Evolutionary conservation across 805 yeast species (phyloP).

Genomic region (Clavispora vitiphila): DNA sequence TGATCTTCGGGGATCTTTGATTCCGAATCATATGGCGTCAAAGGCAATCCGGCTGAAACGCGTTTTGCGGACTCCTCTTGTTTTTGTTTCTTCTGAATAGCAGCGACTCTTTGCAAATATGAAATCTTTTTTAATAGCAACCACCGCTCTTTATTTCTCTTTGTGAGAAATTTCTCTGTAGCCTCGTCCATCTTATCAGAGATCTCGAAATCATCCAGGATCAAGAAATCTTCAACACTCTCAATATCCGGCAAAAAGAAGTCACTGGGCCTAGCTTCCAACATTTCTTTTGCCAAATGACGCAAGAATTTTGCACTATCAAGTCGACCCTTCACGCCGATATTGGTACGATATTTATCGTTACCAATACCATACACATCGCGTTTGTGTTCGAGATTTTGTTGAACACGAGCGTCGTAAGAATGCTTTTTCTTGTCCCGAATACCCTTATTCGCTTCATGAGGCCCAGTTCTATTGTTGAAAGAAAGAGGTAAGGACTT

Average conservation of each 20-base stretch:
- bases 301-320: constrained; percentile 52
- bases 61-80: constrained; percentile 38
- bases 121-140: constrained; percentile 63
- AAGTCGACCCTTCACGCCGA: constrained; percentile 45
- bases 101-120: constrained; percentile 63
- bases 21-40: background rate
- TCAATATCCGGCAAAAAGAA: constrained; percentile 52
- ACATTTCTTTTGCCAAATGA: constrained; percentile 50
- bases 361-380: constrained; percentile 77
- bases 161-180: constrained; percentile 32
- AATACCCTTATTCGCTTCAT: constrained; percentile 74
- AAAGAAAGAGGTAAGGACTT: constrained; percentile 53
- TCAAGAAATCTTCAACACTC: constrained; percentile 53
- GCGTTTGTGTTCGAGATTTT: constrained; percentile 54
- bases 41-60: constrained; percentile 26
- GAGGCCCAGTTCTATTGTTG: constrained; percentile 77
- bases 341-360: constrained; percentile 52
- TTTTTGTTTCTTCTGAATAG: constrained; percentile 39
- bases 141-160: constrained; percentile 59
- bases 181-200: constrained; percentile 34
- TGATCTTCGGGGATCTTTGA: background rate
- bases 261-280: constrained; percentile 27
- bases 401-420: constrained; percentile 73
- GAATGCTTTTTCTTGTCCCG: constrained; percentile 79
- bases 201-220: constrained; percentile 37